A percentile compares a stretch with the other conserved stretches of the same genome.
Evolutionary conservation across 306 rosid species (phyloP).

Genomic region (Pyrus pyrifolia): DNA sequence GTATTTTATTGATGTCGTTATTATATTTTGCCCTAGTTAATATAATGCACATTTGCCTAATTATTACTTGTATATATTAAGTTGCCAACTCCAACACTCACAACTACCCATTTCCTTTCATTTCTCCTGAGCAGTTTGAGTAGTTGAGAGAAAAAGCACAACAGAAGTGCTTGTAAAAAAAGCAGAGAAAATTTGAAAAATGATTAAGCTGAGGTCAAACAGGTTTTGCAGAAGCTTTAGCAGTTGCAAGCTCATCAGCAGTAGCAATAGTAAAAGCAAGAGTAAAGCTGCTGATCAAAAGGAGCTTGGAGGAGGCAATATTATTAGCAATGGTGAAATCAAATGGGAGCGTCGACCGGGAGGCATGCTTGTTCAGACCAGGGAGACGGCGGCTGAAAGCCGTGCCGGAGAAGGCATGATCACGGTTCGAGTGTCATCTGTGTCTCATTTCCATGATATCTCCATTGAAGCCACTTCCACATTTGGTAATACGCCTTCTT

Average conservation of each 20-base stretch:
- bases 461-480: conserved; percentile 74
- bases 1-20: conserved; percentile 19
- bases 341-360: conserved; percentile 97
- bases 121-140: not conserved
- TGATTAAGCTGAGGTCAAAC: conserved; percentile 82
- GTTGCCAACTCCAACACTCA: conserved; percentile 10
- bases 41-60: not conserved
- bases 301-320: conserved; percentile 3
- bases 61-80: conserved; percentile 34
- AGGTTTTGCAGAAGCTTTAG: conserved; percentile 53
- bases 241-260: conserved; percentile 45
- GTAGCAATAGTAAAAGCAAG: conserved; percentile 17
- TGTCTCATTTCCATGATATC: conserved; percentile 68
- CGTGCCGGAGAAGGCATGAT: conserved; percentile 46
- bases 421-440: conserved; percentile 74
- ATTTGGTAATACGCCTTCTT: conserved; percentile 48
- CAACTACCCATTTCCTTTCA: not conserved
- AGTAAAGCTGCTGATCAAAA: conserved; percentile 8
- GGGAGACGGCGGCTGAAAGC: conserved; percentile 36
- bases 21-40: not conserved
- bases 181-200: conserved; percentile 10
- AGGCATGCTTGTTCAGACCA: conserved; percentile 94
- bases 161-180: not conserved
- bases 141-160: not conserved
- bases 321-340: conserved; percentile 33